Conservation (phyloP, 371 early-diverging fungal species). For the Mortierella sp. region DNA sequence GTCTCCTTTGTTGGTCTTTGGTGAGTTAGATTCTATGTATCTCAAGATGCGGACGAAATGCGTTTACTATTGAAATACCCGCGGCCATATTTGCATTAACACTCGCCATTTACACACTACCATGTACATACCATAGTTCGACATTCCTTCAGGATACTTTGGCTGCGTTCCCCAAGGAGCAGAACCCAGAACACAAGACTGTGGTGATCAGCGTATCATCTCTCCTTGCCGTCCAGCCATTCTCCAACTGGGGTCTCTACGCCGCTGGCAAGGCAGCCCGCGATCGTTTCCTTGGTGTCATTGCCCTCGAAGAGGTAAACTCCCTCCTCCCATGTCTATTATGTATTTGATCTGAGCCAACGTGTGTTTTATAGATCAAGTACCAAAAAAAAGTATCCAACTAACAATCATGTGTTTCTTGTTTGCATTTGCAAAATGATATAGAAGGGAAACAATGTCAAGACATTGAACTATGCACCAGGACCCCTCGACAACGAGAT, state of each 20-base stretch:
- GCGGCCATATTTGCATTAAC: too few species aligned
- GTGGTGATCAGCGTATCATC: slow-evolving; percentile 90
- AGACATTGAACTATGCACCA: slow-evolving; percentile 91
- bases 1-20: slow-evolving; percentile 65
- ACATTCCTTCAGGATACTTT: slow-evolving; percentile 59
- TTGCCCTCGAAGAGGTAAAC: slow-evolving; percentile 75
- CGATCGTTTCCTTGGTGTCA: slow-evolving; percentile 81
- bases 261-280: slow-evolving; percentile 92
- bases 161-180: slow-evolving; percentile 37
- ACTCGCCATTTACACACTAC: too few species aligned
- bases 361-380: not conserved
- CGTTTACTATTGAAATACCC: too few species aligned
- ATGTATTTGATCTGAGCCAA: too few species aligned
- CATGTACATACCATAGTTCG: slow-evolving; percentile 35
- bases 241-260: slow-evolving; percentile 88
- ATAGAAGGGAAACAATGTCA: slow-evolving; percentile 58
- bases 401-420: not conserved
- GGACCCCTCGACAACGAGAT: slow-evolving; percentile 93
- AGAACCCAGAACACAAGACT: slow-evolving; percentile 42
- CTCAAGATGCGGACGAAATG: not conserved
- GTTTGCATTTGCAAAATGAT: not conserved
- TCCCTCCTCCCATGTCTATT: too few species aligned
- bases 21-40: slow-evolving; percentile 53
- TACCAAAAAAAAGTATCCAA: not conserved
- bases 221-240: slow-evolving; percentile 83